These are phyloP conservation scores for Tulasnella sp. DNA, from an alignment of 768 basidiomycete genomes.

Conservation along the genomic window DNA sequence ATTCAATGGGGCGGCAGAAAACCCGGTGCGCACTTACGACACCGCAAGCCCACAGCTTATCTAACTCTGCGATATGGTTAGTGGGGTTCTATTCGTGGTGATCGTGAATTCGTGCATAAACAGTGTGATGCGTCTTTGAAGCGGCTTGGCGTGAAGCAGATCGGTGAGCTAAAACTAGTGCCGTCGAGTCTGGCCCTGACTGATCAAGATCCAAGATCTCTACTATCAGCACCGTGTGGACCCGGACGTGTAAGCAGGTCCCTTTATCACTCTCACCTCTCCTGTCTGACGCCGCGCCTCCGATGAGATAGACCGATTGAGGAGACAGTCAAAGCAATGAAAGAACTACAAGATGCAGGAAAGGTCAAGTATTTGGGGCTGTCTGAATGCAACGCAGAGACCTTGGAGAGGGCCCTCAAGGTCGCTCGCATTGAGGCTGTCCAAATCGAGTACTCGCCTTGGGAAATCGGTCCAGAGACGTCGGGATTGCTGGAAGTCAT, in stretches of 20 bases:
- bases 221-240: slow-evolving; percentile 14
- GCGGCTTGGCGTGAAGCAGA: slow-evolving; percentile 16
- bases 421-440: slow-evolving; percentile 25
- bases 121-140: slow-evolving; percentile 20
- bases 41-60: not conserved
- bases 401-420: slow-evolving; percentile 21
- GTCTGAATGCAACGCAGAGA: slow-evolving; percentile 25
- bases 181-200: not conserved
- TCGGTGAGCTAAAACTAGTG: slow-evolving; percentile 16
- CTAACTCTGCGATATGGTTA: not conserved
- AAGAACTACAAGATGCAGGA: slow-evolving; percentile 23
- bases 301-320: slow-evolving; percentile 17
- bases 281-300: not conserved
- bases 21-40: not conserved
- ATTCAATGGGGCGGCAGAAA: not conserved
- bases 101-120: slow-evolving; percentile 9
- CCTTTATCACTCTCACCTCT: not conserved
- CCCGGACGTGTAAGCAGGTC: not conserved
- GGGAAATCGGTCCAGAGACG: slow-evolving; percentile 4
- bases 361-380: slow-evolving; percentile 26
- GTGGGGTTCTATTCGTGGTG: slow-evolving; percentile 11
- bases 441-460: slow-evolving; percentile 18
- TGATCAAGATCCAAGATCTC: not conserved
- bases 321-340: slow-evolving; percentile 23
- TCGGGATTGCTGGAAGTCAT: not conserved